A percentile compares a stretch with the other conserved stretches of the same genome.
phyloP scores from a whole-genome alignment of 495 filamentous ascomycete species.

The Rusavskia elegans region DNA sequence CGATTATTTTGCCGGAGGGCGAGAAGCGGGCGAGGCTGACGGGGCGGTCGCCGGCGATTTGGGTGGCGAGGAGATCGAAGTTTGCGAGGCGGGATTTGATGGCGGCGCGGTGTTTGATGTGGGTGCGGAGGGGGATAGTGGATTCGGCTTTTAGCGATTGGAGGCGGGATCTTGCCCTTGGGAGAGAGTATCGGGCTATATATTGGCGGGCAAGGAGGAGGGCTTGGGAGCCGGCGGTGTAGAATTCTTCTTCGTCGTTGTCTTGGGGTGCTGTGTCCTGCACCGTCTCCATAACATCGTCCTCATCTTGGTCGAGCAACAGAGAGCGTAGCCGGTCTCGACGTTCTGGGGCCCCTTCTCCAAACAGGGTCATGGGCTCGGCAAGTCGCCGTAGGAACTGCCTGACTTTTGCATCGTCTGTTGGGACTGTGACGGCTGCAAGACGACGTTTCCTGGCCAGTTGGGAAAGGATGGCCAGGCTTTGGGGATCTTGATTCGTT shows the following conservation, averaged over 20 bases:
- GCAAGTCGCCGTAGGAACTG: conserved; percentile 64
- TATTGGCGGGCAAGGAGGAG: conserved; percentile 61
- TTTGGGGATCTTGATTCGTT: not conserved
- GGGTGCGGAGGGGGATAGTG: conserved; percentile 66
- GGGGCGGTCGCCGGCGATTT: conserved; percentile 79
- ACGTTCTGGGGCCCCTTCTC: conserved; percentile 74
- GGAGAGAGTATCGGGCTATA: conserved; percentile 77
- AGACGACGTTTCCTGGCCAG: conserved; percentile 80
- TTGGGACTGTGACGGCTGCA: conserved; percentile 85
- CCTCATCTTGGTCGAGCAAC: conserved; percentile 38
- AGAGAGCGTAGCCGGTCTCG: conserved; percentile 77
- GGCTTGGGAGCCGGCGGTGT: conserved; percentile 62
- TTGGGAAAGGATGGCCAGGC: conserved; percentile 70
- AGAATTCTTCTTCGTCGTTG: conserved; percentile 74
- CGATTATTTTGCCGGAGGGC: conserved; percentile 67
- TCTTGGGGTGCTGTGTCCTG: conserved; percentile 35
- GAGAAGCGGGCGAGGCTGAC: conserved; percentile 83
- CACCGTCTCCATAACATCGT: conserved; percentile 46
- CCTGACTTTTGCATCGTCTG: conserved; percentile 80
- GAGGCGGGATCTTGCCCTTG: conserved; percentile 61
- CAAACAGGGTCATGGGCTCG: conserved; percentile 89
- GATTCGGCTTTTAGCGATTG: conserved; percentile 63
- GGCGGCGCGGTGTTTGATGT: conserved; percentile 77
- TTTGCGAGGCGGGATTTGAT: conserved; percentile 69
- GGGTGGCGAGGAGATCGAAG: conserved; percentile 83